Evolutionary conservation across 805 yeast species (phyloP), one percentile per base, ranked within the genome.

Genomic region (Tetrapisispora nanseiensis): DNA sequence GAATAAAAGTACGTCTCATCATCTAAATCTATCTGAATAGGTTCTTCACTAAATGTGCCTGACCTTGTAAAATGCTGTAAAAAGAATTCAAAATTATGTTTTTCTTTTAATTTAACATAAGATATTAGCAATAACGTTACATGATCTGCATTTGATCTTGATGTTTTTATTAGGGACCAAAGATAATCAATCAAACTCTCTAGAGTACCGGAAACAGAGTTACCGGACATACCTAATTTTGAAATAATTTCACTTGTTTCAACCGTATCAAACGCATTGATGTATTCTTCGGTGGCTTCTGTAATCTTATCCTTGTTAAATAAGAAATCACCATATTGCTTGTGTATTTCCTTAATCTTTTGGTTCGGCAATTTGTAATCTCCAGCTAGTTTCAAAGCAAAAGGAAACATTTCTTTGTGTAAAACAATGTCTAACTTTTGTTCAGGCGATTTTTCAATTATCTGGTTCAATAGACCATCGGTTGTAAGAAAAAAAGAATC

Each of bases 181-280:
- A 87, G 63, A 48, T 82, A 87, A 33, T 67, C 66, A 0, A 86
- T 72, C 51, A 89, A 63, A 45, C 75, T 75, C 23, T 68, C 65
- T 1, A 86, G 46, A 11, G 51, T 51, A 8, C 44, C 40, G 1
- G 54, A 46, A 40, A 50, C 56, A 1, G 54, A 42, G 8, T 45
- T 46, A n/a, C 49, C 82, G 44, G 82, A 80, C 6, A 84, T 77
- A 18, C 86, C 80, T 59, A 81, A 86, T 52, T 81, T 80, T 33
- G 85, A 75, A 16, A 90, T 84, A 3, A 87, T 76, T 45, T 80
- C 84, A 57, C 90, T 83, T 2, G 87, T 75, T 40, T 78, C 76
- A 0, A 78, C 78, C 2, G 57, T 59, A 23, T 63, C 66, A n/a
- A 77, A 55, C 3, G 79, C 73, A 20, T 67, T 72, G n/a, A 82